phyloP scores from a whole-genome alignment of 2,329 filamentous ascomycete genomes.

The Fusarium sp. region DNA sequence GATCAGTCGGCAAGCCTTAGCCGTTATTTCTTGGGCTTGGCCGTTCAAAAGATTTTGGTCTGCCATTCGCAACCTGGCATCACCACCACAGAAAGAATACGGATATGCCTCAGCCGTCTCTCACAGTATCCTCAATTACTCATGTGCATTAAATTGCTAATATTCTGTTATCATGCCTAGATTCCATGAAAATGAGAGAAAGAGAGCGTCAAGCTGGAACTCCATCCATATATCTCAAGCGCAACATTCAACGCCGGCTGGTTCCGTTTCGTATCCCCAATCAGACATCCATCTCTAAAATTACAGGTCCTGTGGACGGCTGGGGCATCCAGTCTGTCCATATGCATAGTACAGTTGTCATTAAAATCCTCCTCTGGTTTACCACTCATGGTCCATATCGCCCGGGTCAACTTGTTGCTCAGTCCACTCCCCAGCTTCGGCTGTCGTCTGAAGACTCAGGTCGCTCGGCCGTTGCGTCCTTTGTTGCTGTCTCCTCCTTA shows the following conservation, averaged over 20 bases:
- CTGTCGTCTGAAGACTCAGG: slow-evolving; percentile 41
- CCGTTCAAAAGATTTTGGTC: neutral
- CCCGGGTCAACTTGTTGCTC: neutral
- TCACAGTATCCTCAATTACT: neutral
- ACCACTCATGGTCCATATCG: slow-evolving; percentile 2
- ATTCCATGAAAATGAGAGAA: slow-evolving; percentile 13
- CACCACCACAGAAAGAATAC: neutral
- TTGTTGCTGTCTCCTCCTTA: neutral
- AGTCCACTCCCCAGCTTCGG: slow-evolving; percentile 44
- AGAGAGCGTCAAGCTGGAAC: slow-evolving; percentile 11
- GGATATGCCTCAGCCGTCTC: neutral
- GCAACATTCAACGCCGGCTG: slow-evolving; percentile 29
- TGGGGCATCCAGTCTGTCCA: neutral
- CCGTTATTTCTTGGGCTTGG: neutral
- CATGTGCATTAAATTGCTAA: neutral
- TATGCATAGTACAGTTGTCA: neutral
- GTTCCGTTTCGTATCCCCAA: slow-evolving; percentile 16
- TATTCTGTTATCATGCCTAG: neutral
- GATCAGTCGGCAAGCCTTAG: neutral
- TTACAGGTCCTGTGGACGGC: slow-evolving; percentile 2
- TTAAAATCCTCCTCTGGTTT: neutral
- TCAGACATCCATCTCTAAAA: slow-evolving; percentile 21
- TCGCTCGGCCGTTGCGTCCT: slow-evolving; percentile 18
- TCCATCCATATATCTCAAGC: slow-evolving; percentile 25
- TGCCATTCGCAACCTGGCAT: neutral